These are phyloP conservation scores for Entomophthora muscae DNA, from an alignment of 371 early-diverging fungal genomes.

Conservation along the genomic window DNA sequence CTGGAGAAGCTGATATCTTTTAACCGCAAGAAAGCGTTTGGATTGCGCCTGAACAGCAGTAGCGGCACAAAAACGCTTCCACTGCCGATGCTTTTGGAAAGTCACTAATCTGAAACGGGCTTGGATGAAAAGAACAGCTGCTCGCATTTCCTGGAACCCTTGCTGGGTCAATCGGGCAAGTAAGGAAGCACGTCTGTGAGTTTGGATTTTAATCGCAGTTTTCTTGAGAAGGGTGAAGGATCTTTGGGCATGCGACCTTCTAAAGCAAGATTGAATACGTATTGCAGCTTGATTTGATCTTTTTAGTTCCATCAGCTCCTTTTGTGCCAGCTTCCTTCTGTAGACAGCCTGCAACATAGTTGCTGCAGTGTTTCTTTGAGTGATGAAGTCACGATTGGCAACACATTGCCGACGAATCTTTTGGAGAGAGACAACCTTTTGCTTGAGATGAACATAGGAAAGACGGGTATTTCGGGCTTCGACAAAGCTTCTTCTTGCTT, in stretches of 20 bases:
- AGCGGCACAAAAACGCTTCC: neutral
- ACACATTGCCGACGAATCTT: neutral
- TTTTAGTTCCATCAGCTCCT: too few relatives aligned
- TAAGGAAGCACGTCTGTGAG: neutral
- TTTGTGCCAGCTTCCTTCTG: too few relatives aligned
- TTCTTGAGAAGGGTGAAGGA: neutral
- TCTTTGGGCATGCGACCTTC: neutral
- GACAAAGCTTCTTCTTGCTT: neutral
- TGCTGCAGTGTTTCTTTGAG: neutral
- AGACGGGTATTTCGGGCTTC: neutral
- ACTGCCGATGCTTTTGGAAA: too few relatives aligned
- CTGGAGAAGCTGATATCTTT: neutral
- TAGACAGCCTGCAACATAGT: neutral
- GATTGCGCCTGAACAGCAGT: neutral
- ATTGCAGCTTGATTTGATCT: neutral
- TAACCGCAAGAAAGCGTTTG: neutral
- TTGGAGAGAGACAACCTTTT: neutral
- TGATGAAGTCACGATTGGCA: neutral
- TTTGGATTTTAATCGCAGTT: neutral
- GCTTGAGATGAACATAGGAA: neutral
- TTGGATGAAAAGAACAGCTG: neutral
- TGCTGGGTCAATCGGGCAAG: neutral
- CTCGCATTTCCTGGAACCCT: neutral
- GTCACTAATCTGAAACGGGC: neutral
- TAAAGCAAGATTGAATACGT: neutral